Evolutionary conservation across 768 basidiomycete genomes (phyloP), one percentile per base, ranked within the genome.

Genomic region (Mycena amicta): DNA sequence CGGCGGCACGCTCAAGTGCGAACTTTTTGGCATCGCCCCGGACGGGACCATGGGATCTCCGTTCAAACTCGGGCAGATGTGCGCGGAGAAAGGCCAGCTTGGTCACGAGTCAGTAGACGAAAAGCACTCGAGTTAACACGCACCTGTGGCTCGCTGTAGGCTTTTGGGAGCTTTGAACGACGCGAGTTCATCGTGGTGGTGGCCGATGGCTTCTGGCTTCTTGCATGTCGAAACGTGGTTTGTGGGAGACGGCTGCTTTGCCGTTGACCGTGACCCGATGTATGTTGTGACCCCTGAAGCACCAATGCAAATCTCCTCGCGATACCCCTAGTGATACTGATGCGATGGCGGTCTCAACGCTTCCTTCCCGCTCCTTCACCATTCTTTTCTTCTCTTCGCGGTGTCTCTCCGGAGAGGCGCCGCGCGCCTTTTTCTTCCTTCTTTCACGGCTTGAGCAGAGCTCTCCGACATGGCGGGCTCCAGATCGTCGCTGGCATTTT

Each of bases 11-110:
- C 57, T 86, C 85, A 16, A 88, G 68, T 0, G 86, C 86, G 53
- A 85, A 88, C 66, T 86, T 86, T 69, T 88, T 88, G 15, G 86
- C 86, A 72, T 88, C 86, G 25, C 86, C 86, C 57, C 86, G 74
- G 37, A 86, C 79, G 30, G 83, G 78, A 3, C 84, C 85, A 50
- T 82, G 78, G 5, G 84, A 81, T 51, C 85, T 69, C 28, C 82
- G 72, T 70, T 88, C 86, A 64, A 85, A 88, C 55, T 86, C 85
- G 54, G 74, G 69, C 13, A 82, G 75, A 64, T 80, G 73, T 68
- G 79, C n/a, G n/a, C n/a, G n/a, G n/a, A n/a, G n/a, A n/a, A n/a
- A n/a, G n/a, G n/a, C n/a, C n/a, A n/a, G n/a, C n/a, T n/a, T n/a
- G n/a, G n/a, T n/a, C n/a, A n/a, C n/a, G n/a, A n/a, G n/a, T n/a